A percentile compares a stretch with the other conserved stretches of the same genome.
These are phyloP conservation scores for Prunus armeniaca DNA, from an alignment of 306 rosid species.

Conservation along the genomic window DNA sequence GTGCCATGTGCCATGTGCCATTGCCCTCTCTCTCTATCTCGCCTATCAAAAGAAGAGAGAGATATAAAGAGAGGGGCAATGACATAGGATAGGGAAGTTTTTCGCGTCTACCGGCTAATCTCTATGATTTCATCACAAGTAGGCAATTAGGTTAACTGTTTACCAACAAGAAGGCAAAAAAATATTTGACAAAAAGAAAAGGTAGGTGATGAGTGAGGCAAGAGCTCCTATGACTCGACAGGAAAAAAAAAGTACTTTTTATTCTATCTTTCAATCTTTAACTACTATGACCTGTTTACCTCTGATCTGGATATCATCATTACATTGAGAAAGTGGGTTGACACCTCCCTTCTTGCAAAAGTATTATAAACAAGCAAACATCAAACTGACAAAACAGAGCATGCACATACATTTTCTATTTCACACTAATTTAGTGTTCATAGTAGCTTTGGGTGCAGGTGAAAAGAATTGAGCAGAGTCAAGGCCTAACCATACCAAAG, in stretches of 20 bases:
- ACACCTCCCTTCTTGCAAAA: slow-evolving; percentile 8
- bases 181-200: not conserved
- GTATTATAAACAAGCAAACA: not conserved
- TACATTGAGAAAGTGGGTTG: slow-evolving; percentile 38
- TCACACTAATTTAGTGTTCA: not conserved
- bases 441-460: not conserved
- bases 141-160: slow-evolving; percentile 5
- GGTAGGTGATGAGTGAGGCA: slow-evolving; percentile 6
- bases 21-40: too few species aligned
- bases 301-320: slow-evolving; percentile 28
- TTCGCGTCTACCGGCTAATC: too few species aligned
- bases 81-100: too few species aligned
- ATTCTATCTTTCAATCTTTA: not conserved
- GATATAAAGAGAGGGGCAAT: too few species aligned
- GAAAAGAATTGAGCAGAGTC: not conserved
- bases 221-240: slow-evolving; percentile 11
- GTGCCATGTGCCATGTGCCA: too few species aligned
- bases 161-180: not conserved
- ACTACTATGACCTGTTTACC: slow-evolving; percentile 19
- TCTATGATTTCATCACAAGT: not conserved
- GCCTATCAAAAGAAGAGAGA: too few species aligned
- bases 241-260: slow-evolving; percentile 20
- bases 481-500: not conserved
- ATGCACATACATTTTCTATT: not conserved
- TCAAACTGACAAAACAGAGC: not conserved